A percentile compares a stretch with the other conserved stretches of the same genome.
Evolutionary conservation across 345 rosid genomes (phyloP).

Genomic region (Bruguiera sexangula): DNA sequence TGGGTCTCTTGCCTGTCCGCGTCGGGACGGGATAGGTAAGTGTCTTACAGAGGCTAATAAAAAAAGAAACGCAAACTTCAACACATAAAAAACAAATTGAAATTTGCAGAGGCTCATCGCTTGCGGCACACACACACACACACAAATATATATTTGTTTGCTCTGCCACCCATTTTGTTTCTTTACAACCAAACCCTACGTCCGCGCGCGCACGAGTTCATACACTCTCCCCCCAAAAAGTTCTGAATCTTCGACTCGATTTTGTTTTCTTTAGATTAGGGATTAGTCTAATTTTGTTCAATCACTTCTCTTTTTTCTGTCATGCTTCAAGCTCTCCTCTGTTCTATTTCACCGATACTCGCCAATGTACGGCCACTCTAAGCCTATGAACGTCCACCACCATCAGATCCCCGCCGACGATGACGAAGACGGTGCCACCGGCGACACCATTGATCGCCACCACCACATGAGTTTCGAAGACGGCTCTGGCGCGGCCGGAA

Average conservation of each 20-base stretch:
- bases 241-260: neutral
- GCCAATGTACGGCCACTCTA: conserved; percentile 61
- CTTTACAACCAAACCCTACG: neutral
- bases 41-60: no score
- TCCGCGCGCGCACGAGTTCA: neutral
- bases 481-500: conserved; percentile 42
- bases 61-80: no score
- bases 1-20: no score
- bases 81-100: no score
- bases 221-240: neutral
- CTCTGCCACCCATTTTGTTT: neutral
- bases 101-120: no score
- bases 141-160: no score
- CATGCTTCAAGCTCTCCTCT: conserved; percentile 28
- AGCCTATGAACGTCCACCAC: conserved; percentile 47
- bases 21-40: no score
- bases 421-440: conserved; percentile 35
- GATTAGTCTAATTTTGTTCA: conserved; percentile 3
- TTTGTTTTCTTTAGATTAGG: conserved; percentile 28
- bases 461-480: conserved; percentile 37
- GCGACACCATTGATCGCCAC: conserved; percentile 38
- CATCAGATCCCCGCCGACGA: conserved; percentile 40
- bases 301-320: conserved; percentile 6
- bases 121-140: no score
- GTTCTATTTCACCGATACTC: neutral